Base-by-base conservation (phyloP, 2,329 filamentous ascomycete species). In the Elsinoe necatrix region DNA sequence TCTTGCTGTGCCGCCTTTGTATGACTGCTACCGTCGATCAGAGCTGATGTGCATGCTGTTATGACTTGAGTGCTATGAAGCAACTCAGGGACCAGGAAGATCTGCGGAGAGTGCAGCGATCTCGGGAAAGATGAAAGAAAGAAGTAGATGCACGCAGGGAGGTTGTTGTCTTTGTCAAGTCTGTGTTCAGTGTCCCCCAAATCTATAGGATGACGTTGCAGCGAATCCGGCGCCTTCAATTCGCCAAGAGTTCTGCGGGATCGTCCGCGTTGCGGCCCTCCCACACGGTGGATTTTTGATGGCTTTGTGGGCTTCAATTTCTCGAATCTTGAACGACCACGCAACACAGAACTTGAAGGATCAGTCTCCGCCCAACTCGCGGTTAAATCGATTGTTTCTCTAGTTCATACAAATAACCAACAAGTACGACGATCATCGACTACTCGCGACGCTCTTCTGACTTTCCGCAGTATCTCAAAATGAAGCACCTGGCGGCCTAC, bases 301-400 rank as follows among this genome's bases (percentile, higher is more conserved):
- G 34, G 25, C n/a, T 39, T 51, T 57, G 47, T 23, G 39, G 37
- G 34, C 23, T 43, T 42, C 16, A 27, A 34, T 52, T 52, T 39
- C 48, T 39, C 48, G 42, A 48, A 41, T 11, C 41, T 42, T 39
- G 50, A 55, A 42, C 56, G 48, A 67, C 69, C 48, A 62, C 70
- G 39, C 59, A 57, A 29, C 27, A 45, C 31, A 82, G 87, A 86
- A 95, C 89, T 89, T 82, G 89, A 93, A 89, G 90, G 86, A 82
- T 95, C 92, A 96, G 92, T 97, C 92, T 95, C 92, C 92, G 91
- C 87, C 60, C 82, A 85, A 61, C 57, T 50, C 75, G 88, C 90
- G 92, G 92, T 96, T 95, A 95, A 97, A 95, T 86, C 84, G 92
- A 97, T 97, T 97, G 92, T 90, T 80, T 86, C 87, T 91, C 87